Evolutionary conservation across 495 filamentous ascomycete species (phyloP), one percentile per base, ranked within the genome.

Genomic region (Penicillium flavigenum): DNA sequence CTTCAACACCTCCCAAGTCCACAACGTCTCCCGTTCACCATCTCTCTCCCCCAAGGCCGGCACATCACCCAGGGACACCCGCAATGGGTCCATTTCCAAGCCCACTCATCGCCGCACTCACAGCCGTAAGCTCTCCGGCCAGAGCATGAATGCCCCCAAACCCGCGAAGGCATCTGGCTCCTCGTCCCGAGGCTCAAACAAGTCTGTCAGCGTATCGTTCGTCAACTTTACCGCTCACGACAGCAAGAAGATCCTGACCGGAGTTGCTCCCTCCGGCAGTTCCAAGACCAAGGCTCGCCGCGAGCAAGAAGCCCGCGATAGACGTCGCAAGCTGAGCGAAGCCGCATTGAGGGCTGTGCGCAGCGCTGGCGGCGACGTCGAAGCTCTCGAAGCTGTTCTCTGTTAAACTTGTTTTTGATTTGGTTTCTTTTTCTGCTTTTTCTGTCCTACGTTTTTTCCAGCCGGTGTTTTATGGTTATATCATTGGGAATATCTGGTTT

Each of bases 141-240:
- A 70, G 54, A 72, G 72, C 49, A 72, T 63, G 62, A 65, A 53
- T 24, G 63, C 58, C 8, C 75, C 73, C 34, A 76, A 74, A 52
- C 65, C 74, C 2, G 66, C 61, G 41, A 78, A 72, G 56, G 63
- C 66, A 29, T 58, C 58, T 38, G 44, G 32, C 41, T 62, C 56
- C 36, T 76, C 72, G 36, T 70, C 76, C 26, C 73, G 65, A 34
- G 67, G 67, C 16, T 41, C 63, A 49, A 67, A 66, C 45, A 76
- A 73, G 47, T 65, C 75, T 24, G 75, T 76, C 27, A 74, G 68
- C 10, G 83, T 88, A 41, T 86, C 84, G 2, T 98, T 98, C 64
- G 90, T 96, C 54, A 98, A 98, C 70, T 96, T 87, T 73, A 96
- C 92, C n/a, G 84, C 91, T 0, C 66, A 79, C 14, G 95, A 98